Evolutionary conservation across 2,329 filamentous ascomycete genomes (phyloP).

Genomic region (Exutisphaerella laricina): DNA sequence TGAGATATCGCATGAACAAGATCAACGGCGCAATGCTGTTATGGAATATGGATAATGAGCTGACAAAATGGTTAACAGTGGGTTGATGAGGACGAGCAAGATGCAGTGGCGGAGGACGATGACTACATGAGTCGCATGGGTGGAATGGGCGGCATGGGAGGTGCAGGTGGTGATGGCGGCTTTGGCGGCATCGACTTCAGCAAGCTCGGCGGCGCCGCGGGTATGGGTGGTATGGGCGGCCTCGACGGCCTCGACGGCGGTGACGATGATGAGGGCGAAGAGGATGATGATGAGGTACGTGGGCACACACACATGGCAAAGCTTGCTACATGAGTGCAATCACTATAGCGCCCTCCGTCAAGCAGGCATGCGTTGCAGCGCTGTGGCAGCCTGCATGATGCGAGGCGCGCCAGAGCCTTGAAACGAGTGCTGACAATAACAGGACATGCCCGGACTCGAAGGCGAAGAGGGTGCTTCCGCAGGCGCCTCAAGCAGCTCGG

Average conservation of each 20-base stretch:
- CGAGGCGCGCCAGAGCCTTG: too few species aligned
- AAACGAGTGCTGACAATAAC: neutral
- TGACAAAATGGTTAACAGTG: conserved; percentile 48
- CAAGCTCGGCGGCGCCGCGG: conserved; percentile 54
- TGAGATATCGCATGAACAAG: conserved; percentile 43
- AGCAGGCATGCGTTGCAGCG: too few species aligned
- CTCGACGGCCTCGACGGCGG: conserved; percentile 41
- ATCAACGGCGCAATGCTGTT: too few species aligned
- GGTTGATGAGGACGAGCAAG: conserved; percentile 98
- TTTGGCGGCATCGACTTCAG: conserved; percentile 36
- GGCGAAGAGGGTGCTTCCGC: conserved; percentile 46
- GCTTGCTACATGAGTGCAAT: too few species aligned
- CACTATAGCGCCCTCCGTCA: too few species aligned
- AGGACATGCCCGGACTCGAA: conserved; percentile 69
- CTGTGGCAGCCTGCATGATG: too few species aligned
- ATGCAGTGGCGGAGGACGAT: conserved; percentile 80
- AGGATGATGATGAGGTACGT: conserved; percentile 51
- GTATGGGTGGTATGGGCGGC: conserved; percentile 40
- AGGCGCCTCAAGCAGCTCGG: conserved; percentile 21
- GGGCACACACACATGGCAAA: too few species aligned
- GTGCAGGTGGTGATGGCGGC: conserved; percentile 37
- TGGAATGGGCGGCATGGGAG: conserved; percentile 34
- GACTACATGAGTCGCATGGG: conserved; percentile 49
- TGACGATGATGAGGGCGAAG: conserved; percentile 58
- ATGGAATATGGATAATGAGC: too few species aligned